phyloP scores from a whole-genome alignment of 2,329 filamentous ascomycete genomes.

The Leptographium radiaticola region DNA sequence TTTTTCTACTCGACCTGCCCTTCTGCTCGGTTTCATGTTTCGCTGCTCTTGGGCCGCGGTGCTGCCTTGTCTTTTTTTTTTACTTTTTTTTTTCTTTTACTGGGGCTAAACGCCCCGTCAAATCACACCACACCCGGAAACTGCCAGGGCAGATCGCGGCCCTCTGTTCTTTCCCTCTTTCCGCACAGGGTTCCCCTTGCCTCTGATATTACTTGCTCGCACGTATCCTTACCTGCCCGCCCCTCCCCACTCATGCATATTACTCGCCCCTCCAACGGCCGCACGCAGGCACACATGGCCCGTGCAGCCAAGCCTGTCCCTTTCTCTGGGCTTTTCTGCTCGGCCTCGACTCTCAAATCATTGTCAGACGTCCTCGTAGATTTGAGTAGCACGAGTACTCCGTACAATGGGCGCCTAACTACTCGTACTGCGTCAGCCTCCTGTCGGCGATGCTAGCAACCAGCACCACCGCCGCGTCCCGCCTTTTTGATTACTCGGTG shows the following conservation, averaged over 20 bases:
- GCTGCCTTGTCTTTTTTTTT: not conserved
- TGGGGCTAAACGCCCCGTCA: not conserved
- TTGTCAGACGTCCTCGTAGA: not conserved
- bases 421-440: not conserved
- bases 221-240: not conserved
- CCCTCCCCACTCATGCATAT: no score
- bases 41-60: not conserved
- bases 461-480: no score
- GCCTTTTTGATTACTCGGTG: no score
- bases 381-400: no score
- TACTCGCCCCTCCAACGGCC: not conserved
- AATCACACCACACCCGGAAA: not conserved
- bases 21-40: no score
- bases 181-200: not conserved
- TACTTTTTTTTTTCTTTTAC: not conserved
- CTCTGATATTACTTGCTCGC: not conserved
- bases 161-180: not conserved
- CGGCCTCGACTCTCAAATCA: not conserved
- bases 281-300: not conserved
- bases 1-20: not conserved
- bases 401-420: not conserved
- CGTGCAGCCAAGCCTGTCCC: not conserved
- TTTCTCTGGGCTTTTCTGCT: no score
- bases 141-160: not conserved
- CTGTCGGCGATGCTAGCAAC: no score